Evolutionary conservation across 1,139 yeast species (phyloP).

Genomic region (Maudiozyma humilis): DNA sequence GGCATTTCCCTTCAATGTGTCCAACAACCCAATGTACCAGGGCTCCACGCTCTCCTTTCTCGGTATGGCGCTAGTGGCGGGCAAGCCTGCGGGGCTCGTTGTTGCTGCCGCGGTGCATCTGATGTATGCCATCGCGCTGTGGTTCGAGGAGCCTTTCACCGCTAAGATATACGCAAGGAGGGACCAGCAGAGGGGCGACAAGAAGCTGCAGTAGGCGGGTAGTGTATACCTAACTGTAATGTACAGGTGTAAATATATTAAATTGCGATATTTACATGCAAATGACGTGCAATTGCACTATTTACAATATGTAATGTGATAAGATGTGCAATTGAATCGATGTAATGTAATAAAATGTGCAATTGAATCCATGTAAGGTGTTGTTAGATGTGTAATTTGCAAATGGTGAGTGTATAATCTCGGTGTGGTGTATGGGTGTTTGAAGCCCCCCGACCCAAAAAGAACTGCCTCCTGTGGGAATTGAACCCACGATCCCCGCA

Average conservation of each 20-base stretch:
- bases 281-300: no score
- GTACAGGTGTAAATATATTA: slow-evolving; percentile 9
- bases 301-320: no score
- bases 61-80: slow-evolving; percentile 84
- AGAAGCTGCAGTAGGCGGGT: background rate
- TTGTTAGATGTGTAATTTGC: no score
- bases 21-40: slow-evolving; percentile 93
- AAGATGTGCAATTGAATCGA: no score
- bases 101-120: slow-evolving; percentile 64
- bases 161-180: slow-evolving; percentile 73
- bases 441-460: background rate
- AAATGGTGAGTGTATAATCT: no score
- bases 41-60: slow-evolving; percentile 85
- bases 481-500: slow-evolving; percentile 57
- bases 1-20: slow-evolving; percentile 87
- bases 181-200: slow-evolving; percentile 24
- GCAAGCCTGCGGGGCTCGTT: slow-evolving; percentile 79
- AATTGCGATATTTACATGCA: background rate
- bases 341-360: no score
- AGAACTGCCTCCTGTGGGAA: slow-evolving; percentile 46
- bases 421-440: background rate
- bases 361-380: no score
- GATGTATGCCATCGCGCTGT: slow-evolving; percentile 76
- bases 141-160: slow-evolving; percentile 94
- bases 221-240: background rate